Base-by-base conservation (phyloP, 2,329 filamentous ascomycete genomes). In the Monosporascus cannonballus region DNA sequence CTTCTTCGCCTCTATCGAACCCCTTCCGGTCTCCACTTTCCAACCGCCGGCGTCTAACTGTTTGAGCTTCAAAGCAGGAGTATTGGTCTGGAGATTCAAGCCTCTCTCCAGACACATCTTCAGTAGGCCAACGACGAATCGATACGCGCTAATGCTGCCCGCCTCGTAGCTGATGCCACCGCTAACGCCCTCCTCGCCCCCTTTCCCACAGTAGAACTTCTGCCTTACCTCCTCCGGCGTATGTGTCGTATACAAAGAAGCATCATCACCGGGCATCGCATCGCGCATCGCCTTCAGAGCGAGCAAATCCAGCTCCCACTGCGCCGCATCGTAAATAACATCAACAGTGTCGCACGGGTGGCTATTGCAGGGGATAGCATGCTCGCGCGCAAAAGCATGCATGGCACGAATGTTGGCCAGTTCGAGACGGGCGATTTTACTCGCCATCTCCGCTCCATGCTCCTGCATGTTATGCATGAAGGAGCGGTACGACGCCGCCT, bases 311-410 rank as follows among this genome's bases (percentile, higher is more conserved):
- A 59, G 51, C 4, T 64, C 61, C 68, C 75, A 77, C 48, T 74
- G 67, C 8, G 53, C 62, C 18, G 68, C 54, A 53, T 83, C 78
- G 61, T 83, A 84, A 34, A 84, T 69, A 2, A 84, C 68, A 62
- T 86, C 82, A 2, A 83, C 73, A 0, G 83, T 85, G 24, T 74
- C 69, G 57, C 79, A 77, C 9, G 73, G 62, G 38, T 67, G 61
- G 48, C 73, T 76, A 59, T 84, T 81, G 60, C 79, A 75, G 11
- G 68, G 63, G 34, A 83, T 77, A 5, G 56, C 57, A 51, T 83
- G 65, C 18, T 73, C 66, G 5, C 64, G 62, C 0, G 80, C 78
- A 54, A 86, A 77, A 0, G 62, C 65, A 60, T 85, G 82, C 9
- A 82, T 75, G n/a, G 74, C 75, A 25, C 71, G 66, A 51, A 86